Percentiles rank a stretch among this genome's conserved stretches.
Conservation (phyloP, 768 basidiomycete species). For the Pleurotus sapidus region DNA sequence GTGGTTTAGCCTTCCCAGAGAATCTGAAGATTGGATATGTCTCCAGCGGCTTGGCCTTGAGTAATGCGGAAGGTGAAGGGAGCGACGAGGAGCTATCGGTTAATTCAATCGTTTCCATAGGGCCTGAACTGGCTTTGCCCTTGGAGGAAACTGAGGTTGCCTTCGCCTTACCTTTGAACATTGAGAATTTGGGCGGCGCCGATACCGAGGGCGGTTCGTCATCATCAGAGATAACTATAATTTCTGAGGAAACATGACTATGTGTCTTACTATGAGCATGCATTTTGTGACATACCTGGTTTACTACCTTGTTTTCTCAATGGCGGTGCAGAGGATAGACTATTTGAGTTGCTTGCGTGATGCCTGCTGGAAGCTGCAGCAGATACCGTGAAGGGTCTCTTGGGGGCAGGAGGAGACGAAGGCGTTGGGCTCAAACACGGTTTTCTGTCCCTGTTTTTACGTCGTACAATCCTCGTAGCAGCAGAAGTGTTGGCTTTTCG, state of each 20-base stretch:
- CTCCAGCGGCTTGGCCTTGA: too few relatives aligned
- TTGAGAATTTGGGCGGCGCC: background rate
- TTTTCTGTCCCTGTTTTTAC: background rate
- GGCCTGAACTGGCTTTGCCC: background rate
- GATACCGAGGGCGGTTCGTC: background rate
- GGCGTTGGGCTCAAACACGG: background rate
- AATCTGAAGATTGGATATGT: too few relatives aligned
- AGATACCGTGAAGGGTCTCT: too few relatives aligned
- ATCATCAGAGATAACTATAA: background rate
- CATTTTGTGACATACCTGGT: too few relatives aligned
- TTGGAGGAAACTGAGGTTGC: background rate
- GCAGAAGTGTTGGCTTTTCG: background rate
- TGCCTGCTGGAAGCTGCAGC: too few relatives aligned
- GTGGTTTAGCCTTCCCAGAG: too few relatives aligned
- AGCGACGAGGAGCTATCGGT: background rate
- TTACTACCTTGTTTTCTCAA: too few relatives aligned
- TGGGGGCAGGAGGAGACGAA: background rate
- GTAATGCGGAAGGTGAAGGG: background rate
- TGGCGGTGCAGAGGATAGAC: too few relatives aligned
- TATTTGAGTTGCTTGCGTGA: too few relatives aligned
- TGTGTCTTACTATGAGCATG: background rate
- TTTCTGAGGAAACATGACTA: background rate
- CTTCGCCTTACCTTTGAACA: background rate
- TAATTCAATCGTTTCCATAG: background rate
- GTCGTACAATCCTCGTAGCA: slow-evolving; percentile 3